Evolutionary conservation across 371 early-diverging fungal species (phyloP), one percentile per base, ranked within the genome.

Genomic region (Mucor plumbeus): DNA sequence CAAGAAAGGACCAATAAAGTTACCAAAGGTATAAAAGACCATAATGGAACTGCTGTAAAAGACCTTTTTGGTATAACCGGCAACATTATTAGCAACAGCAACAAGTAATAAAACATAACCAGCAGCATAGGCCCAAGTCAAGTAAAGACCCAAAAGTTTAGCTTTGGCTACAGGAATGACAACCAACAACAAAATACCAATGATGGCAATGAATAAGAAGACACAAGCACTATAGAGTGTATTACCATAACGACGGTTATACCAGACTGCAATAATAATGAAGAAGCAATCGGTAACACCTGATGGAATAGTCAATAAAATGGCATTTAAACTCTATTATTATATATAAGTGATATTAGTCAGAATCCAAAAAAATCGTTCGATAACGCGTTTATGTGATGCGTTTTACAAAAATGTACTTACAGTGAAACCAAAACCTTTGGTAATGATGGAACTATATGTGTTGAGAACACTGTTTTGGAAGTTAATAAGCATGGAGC

Each of bases 61-160:
- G 39, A 76, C 56, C 61, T 79, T 81, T 55, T 81, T 81, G 15
- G 75, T 75, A 50, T 81, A 81, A 8, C 81, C 81, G 14, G 70
- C 58, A 5, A 79, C 77, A 36, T 81, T 81, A 44, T 68, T 68
- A 6, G 68, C 63, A 9, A 65, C 21, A 33, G 70, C 60, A 11
- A 55, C 48, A n/a, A 65, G 48, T 4, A 65, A 36, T 47, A 67
- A 53, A n/a, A 67, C 61, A 39, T 55, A 67, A 13, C 56, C 31
- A 35, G 67, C 67, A 43, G 75, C 73, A 35, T 73, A 81, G 9
- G 73, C 53, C 77, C 76, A 81, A 19, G 54, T 60, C 47, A 78
- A 47, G 59, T 77, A 77, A 9, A 82, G 64, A 50, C 77, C 77
- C 39, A 77, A 43, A 8, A 77, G 50, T 48, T 79, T 79, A 43